These are phyloP conservation scores for Bonia amplexicaulis DNA, from an alignment of 176 grass and related monocot species.

Conservation along the genomic window DNA sequence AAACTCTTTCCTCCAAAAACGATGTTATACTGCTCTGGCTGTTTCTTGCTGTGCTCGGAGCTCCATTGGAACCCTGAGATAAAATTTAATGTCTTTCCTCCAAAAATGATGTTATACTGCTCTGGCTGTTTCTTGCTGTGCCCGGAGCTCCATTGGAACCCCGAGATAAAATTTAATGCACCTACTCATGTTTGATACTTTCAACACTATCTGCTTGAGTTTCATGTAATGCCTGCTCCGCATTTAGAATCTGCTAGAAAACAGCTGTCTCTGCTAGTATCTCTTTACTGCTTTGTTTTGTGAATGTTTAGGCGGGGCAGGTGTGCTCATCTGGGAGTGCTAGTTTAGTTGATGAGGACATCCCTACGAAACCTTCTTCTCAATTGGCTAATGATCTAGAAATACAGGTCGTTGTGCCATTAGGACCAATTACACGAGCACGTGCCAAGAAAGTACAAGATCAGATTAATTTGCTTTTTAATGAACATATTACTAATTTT, in stretches of 20 bases:
- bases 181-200: slow-evolving; percentile 18
- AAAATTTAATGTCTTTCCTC: background rate
- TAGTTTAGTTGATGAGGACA: background rate
- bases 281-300: slow-evolving; percentile 5
- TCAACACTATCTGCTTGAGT: background rate
- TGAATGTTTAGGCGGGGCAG: background rate
- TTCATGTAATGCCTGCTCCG: slow-evolving; percentile 17
- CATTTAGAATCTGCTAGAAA: slow-evolving; percentile 18
- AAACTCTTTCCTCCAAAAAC: background rate
- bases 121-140: slow-evolving; percentile 11
- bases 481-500: no score
- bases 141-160: slow-evolving; percentile 1
- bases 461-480: no score
- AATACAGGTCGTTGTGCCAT: no score
- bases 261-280: background rate
- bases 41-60: background rate
- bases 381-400: no score
- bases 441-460: no score
- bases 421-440: no score
- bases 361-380: no score
- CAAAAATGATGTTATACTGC: background rate
- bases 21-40: slow-evolving; percentile 4
- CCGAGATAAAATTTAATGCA: background rate
- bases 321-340: slow-evolving; percentile 8
- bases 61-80: background rate